Conservation (phyloP, 2,329 filamentous ascomycete genomes). For the Lasiodiplodia sp. region DNA sequence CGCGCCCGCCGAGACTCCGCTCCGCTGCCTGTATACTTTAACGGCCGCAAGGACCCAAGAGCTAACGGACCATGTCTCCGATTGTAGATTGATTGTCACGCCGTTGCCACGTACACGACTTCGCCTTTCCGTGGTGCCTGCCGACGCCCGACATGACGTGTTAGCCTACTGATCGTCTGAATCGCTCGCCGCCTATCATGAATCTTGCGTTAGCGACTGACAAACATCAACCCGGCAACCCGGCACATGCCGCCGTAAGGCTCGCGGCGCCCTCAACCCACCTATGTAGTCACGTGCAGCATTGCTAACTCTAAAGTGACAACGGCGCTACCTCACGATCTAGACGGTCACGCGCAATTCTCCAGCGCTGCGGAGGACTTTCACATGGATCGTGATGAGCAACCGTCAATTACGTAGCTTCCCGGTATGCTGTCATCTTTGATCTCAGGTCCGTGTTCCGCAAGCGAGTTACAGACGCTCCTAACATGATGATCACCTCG, state of each 20-base stretch:
- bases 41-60: neutral
- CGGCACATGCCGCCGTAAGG: slow-evolving; percentile 12
- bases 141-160: neutral
- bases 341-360: neutral
- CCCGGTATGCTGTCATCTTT: neutral
- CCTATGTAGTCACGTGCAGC: neutral
- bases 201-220: neutral
- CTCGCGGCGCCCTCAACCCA: neutral
- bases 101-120: neutral
- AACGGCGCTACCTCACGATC: neutral
- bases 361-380: neutral
- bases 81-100: neutral
- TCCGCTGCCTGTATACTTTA: neutral
- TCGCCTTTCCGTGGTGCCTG: neutral
- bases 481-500: too few species aligned
- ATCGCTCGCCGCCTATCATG: slow-evolving; percentile 5
- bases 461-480: too few species aligned
- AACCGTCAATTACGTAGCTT: neutral
- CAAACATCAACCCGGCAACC: neutral
- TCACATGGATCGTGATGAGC: neutral
- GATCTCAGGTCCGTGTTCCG: neutral
- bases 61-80: neutral
- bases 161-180: slow-evolving; percentile 9
- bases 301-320: neutral
- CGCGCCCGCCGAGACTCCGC: slow-evolving; percentile 1